These are phyloP conservation scores for Sclerotinia trifoliorum DNA, from an alignment of 2,329 filamentous ascomycete species.

Conservation along the genomic window DNA sequence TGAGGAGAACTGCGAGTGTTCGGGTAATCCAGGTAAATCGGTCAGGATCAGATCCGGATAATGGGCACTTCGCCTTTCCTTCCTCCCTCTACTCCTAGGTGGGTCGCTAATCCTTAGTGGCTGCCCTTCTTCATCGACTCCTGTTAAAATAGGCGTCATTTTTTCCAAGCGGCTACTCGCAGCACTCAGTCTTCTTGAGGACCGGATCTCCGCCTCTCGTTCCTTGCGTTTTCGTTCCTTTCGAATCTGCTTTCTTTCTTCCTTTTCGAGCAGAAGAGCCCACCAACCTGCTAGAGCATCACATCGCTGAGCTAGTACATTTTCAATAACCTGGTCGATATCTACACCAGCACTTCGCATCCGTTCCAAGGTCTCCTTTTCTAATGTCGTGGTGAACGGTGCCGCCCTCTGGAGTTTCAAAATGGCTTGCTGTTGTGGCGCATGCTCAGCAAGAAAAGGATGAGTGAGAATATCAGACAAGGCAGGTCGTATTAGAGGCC, in stretches of 20 bases:
- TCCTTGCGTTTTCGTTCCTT: conserved; percentile 82
- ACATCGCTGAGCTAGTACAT: conserved; percentile 84
- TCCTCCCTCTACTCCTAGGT: conserved; percentile 71
- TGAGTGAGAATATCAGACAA: conserved; percentile 84
- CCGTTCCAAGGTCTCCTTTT: conserved; percentile 86
- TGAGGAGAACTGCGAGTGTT: conserved; percentile 46
- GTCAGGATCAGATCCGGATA: conserved; percentile 62
- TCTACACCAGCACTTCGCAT: conserved; percentile 95
- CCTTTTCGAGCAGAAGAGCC: conserved; percentile 91
- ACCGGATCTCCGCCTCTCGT: conserved; percentile 76
- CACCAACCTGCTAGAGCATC: conserved; percentile 94
- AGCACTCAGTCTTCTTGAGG: conserved; percentile 77
- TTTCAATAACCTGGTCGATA: conserved; percentile 91
- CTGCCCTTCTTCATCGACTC: conserved; percentile 74
- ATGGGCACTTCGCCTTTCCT: conserved; percentile 71
- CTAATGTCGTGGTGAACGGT: conserved; percentile 80
- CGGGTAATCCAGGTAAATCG: conserved; percentile 75
- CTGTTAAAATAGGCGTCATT: conserved; percentile 71
- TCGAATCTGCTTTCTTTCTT: conserved; percentile 79
- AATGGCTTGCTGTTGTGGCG: conserved; percentile 84
- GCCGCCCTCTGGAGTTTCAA: conserved; percentile 76
- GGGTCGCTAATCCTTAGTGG: conserved; percentile 48
- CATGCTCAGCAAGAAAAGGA: conserved; percentile 83
- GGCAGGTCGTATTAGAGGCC: conserved; percentile 77
- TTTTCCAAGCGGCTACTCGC: conserved; percentile 84